Base-by-base conservation (phyloP, 441 rosid species). In the Mallotus japonicus region DNA sequence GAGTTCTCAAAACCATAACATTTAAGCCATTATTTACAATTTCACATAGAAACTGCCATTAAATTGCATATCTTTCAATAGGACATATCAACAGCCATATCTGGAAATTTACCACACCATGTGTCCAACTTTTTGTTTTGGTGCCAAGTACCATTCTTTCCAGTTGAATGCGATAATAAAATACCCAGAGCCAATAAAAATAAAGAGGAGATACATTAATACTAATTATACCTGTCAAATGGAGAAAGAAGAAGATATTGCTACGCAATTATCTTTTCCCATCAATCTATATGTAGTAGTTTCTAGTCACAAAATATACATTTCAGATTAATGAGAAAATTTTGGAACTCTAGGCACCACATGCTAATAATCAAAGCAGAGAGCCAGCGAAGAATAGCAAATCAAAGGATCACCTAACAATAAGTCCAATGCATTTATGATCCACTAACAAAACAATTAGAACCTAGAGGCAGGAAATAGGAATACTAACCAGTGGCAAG, bases 401-500 rank as follows among this genome's bases (percentile, higher is more conserved):
- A 55, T 44, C 34, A 37, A 40, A 13, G 65, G 16, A 69, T 46
- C 19, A 44, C 44, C 9, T 28, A 60, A 51, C 20, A 59, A 53
- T 0, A 50, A 63, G 60, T 64, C 49, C 20, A 64, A 24, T 10
- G 68, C 61, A 63, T 64, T 62, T 72, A 64, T 42, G 7, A 58
- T 19, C 57, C 65, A 22, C 32, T 70, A 62, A 56, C 24, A 34
- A 57, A 49, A 51, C 42, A 28, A 28, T 32, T n/a, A 61, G 62
- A 20, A 16, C 24, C 7, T 5, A 8, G 42, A 72, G 51, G 49
- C 6, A 59, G 42, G 54, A 59, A 63, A 24, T 9, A 60, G 72
- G 79, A 63, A 76, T 42, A 86, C 95, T 51, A 79, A 92, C 97
- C 97, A 69, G 80, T 55, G 59, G 90, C 81, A 76, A 87, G 89